phyloP scores from a whole-genome alignment of 2,329 filamentous ascomycete genomes.

The Penicillium sclerotiorum region DNA sequence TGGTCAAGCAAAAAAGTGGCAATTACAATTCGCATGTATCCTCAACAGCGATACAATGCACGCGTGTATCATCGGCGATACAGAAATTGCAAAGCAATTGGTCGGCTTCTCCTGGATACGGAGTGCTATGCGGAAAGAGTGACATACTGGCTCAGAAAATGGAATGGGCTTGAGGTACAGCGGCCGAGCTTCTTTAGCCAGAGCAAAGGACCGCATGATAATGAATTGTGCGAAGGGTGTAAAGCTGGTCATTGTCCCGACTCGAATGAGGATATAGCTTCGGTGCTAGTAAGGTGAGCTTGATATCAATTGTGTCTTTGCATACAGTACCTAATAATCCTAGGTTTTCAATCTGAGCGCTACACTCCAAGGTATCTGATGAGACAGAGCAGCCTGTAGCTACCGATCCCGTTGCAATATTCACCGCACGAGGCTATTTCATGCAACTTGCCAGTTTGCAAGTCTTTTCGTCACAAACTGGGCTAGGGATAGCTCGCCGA shows the following conservation, averaged over 20 bases:
- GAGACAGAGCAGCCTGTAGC: no score
- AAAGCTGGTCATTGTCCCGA: conserved; percentile 38
- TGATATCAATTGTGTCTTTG: conserved; percentile 7
- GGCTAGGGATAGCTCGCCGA: no score
- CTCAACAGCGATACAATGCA: conserved; percentile 11
- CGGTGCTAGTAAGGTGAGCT: conserved; percentile 16
- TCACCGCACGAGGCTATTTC: no score
- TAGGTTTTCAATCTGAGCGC: conserved; percentile 14
- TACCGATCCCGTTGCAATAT: no score
- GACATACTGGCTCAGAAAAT: conserved; percentile 11
- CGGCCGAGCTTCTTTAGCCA: conserved; percentile 6
- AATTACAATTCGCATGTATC: conserved; percentile 15
- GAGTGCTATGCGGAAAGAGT: conserved; percentile 11
- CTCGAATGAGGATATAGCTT: conserved; percentile 16
- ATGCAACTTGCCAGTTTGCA: no score
- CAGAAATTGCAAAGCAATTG: conserved; percentile 8
- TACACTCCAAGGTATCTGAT: neutral
- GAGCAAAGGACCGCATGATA: conserved; percentile 26
- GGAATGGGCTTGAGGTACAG: conserved; percentile 10
- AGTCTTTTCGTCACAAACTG: no score
- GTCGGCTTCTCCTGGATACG: conserved; percentile 5
- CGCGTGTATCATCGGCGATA: conserved; percentile 14
- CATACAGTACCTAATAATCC: conserved; percentile 15
- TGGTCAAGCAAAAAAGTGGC: conserved; percentile 15
- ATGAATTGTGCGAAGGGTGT: conserved; percentile 61